These are phyloP conservation scores for Colletotrichum liaoningense DNA, from an alignment of 2,329 filamentous ascomycete species.

Conservation along the genomic window DNA sequence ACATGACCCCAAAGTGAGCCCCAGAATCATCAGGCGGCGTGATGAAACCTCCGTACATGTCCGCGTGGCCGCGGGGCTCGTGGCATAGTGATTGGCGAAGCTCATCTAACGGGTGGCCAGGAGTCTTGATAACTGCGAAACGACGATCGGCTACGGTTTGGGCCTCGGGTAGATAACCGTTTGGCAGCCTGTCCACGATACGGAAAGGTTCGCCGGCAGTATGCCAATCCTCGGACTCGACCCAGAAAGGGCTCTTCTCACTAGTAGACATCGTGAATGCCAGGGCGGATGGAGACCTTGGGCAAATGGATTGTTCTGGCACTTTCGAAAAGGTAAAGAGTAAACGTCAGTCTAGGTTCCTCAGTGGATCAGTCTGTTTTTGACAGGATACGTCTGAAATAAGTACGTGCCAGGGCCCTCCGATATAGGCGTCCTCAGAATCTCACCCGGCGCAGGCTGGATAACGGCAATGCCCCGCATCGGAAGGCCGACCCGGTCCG, in stretches of 20 bases:
- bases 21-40: conserved; percentile 38
- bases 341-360: too few relatives aligned
- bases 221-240: conserved; percentile 42
- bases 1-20: conserved; percentile 41
- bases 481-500: too few relatives aligned
- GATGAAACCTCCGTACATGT: conserved; percentile 44
- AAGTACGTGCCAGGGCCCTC: too few relatives aligned
- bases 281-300: conserved; percentile 11
- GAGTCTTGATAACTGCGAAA: not conserved
- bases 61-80: conserved; percentile 36
- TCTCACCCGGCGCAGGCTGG: too few relatives aligned
- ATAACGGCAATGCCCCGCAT: too few relatives aligned
- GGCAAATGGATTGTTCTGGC: not conserved
- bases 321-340: too few relatives aligned
- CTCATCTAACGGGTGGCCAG: conserved; percentile 9
- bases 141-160: conserved; percentile 12
- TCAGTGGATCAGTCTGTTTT: too few relatives aligned
- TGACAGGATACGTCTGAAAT: too few relatives aligned
- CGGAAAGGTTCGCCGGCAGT: conserved; percentile 43
- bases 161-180: not conserved
- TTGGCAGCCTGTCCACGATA: conserved; percentile 35
- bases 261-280: not conserved
- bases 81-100: conserved; percentile 30
- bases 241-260: conserved; percentile 34
- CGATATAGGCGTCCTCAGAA: too few relatives aligned